Base-by-base conservation (phyloP, 176 grass and related monocot species). In the Aegilops longissima region DNA sequence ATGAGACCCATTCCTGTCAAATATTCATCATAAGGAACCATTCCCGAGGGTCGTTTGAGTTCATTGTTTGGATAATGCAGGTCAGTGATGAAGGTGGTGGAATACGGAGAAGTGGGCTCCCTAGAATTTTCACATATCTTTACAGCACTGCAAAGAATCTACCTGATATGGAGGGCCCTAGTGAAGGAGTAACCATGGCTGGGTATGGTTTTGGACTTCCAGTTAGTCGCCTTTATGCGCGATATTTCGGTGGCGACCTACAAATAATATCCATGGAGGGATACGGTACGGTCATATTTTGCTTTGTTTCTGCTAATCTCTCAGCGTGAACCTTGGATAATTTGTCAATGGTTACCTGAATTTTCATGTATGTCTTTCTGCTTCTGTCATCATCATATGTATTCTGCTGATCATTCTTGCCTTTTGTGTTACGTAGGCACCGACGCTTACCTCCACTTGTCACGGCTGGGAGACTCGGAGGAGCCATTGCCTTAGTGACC, bases 251-350 rank as follows among this genome's bases (percentile, higher is more conserved):
- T 59, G 97, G 97, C 0, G 97, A 98, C 82, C 72, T 98, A 59
- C 94, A 98, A 85, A 96, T 98, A 54, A 96, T 98, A 83, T 96
- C 97, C 35, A 98, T 98, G 97, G 97, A 98, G 90, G 97, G 97
- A 93, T 98, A 98, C 72, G 97, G 97, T 98, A 93, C 42, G 82
- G 38, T 64, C 45, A 79, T 73, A 30, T 71, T 79, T 81, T 58
- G 63, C 12, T 73, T 63, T 45, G 51, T 52, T 76, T 20, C 45
- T 76, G 45, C 8, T 76, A 6, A 40, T 49, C 38, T 88, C 7
- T 70, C 18, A 12, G 66, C 30, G 4, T 80, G 33, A 63, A 12
- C 36, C 34, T 75, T 73, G 34, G 90, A 61, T 5, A 52, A 78
- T 83, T 21, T 79, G 29, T 59, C 33, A 17, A 45, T 74, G 2